Evolutionary conservation across 208 protist genomes (phyloP).

Genomic region (Strigomonas galati): DNA sequence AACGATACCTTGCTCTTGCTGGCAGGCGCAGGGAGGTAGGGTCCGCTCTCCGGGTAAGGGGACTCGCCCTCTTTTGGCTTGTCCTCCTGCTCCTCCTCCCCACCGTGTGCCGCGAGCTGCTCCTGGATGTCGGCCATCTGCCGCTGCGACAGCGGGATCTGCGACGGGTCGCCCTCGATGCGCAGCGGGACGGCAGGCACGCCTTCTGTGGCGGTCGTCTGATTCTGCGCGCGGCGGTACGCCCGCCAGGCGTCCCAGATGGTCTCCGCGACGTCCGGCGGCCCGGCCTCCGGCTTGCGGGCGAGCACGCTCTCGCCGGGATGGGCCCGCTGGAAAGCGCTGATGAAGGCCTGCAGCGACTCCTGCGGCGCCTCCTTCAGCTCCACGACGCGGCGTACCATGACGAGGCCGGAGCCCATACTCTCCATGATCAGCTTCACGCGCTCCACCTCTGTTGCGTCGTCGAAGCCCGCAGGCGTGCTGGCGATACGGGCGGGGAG

Average conservation of each 20-base stretch:
- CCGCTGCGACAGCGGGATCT: background rate
- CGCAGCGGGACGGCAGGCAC: conserved; percentile 7
- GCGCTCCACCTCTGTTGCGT: background rate
- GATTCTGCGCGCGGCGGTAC: background rate
- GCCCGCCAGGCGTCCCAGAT: background rate
- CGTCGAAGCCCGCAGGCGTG: conserved; percentile 6
- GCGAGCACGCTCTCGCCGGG: background rate
- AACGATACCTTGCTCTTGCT: no score
- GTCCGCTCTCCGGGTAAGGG: no score
- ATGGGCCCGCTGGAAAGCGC: background rate
- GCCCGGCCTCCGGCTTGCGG: background rate
- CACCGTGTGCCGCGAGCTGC: background rate
- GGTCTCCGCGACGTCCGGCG: background rate
- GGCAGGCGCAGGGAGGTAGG: no score
- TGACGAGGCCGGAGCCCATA: background rate
- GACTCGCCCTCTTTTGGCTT: background rate
- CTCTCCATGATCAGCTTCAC: background rate
- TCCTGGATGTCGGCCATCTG: background rate
- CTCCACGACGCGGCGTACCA: conserved; percentile 10
- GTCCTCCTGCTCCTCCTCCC: background rate
- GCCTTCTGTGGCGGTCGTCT: background rate
- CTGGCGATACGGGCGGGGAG: background rate
- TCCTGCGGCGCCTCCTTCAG: conserved; percentile 5
- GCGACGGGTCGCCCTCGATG: background rate
- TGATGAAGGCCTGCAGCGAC: conserved; percentile 4